A percentile compares a stretch with the other conserved stretches of the same genome.
These are phyloP conservation scores for Leptosphaerulina australis DNA, from an alignment of 2,329 filamentous ascomycete genomes.

Conservation along the genomic window DNA sequence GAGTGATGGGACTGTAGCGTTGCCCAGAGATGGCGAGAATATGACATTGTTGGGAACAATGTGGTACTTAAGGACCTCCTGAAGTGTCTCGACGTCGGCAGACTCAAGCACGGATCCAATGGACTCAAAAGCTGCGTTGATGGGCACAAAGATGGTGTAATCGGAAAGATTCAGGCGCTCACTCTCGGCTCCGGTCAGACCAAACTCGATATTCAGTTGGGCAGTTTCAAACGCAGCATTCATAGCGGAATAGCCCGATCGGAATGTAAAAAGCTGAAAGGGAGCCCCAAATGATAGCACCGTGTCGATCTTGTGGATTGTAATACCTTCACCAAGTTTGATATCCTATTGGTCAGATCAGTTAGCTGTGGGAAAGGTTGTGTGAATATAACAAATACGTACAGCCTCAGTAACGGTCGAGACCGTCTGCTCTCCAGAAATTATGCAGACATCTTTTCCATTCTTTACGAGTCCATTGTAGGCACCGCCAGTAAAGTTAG, in stretches of 20 bases:
- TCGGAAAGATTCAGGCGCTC: constrained; percentile 56
- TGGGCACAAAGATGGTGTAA: constrained; percentile 80
- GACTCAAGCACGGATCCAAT: constrained; percentile 45
- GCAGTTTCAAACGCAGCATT: constrained; percentile 32
- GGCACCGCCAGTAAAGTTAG: constrained; percentile 64
- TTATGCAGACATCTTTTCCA: constrained; percentile 54
- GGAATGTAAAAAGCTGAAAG: constrained; percentile 36
- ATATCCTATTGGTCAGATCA: constrained; percentile 25
- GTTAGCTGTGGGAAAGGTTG: background rate
- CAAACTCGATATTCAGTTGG: constrained; percentile 30
- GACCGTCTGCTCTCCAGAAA: constrained; percentile 58
- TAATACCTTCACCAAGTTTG: constrained; percentile 34
- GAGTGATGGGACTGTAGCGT: constrained; percentile 30
- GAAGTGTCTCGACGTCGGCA: constrained; percentile 27
- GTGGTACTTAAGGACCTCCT: constrained; percentile 35
- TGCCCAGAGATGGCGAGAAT: constrained; percentile 34
- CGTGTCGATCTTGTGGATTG: constrained; percentile 36
- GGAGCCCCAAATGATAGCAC: constrained; percentile 36
- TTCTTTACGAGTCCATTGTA: constrained; percentile 55
- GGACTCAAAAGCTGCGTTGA: constrained; percentile 73
- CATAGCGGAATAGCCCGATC: constrained; percentile 33
- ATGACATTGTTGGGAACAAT: constrained; percentile 37
- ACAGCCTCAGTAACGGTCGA: constrained; percentile 57
- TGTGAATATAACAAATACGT: constrained; percentile 27
- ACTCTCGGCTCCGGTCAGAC: constrained; percentile 20